Percentiles rank a stretch among this genome's conserved stretches.
phyloP scores from a whole-genome alignment of 345 rosid genomes.

The Barbarea vulgaris region DNA sequence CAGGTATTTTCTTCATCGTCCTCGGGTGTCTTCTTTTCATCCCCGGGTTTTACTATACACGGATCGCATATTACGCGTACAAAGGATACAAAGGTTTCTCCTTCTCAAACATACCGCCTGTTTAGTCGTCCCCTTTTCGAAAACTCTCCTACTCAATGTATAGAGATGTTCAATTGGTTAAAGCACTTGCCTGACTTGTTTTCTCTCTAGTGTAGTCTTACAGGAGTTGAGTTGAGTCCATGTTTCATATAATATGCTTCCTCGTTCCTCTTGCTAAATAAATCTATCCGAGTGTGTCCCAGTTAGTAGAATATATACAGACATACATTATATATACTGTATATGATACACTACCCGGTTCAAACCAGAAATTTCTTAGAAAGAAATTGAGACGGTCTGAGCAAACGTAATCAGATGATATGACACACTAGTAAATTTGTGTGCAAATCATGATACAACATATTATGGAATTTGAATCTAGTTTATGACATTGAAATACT shows the following conservation, averaged over 20 bases:
- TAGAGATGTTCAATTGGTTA: slow-evolving; percentile 27
- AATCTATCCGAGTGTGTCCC: slow-evolving; percentile 12
- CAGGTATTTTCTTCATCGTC: slow-evolving; percentile 89
- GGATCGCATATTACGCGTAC: slow-evolving; percentile 93
- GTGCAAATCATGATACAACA: neutral
- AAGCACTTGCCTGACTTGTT: neutral
- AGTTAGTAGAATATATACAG: neutral
- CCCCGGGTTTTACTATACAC: slow-evolving; percentile 89
- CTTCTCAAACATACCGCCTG: slow-evolving; percentile 88
- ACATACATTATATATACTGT: neutral
- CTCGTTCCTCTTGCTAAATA: slow-evolving; percentile 27
- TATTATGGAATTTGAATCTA: neutral
- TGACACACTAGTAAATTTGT: neutral
- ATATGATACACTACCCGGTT: neutral
- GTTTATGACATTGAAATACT: neutral
- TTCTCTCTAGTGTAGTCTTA: slow-evolving; percentile 32
- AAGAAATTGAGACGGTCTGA: neutral
- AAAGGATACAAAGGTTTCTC: slow-evolving; percentile 98
- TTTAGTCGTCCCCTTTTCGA: slow-evolving; percentile 38
- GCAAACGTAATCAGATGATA: neutral
- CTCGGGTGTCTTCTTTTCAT: slow-evolving; percentile 84
- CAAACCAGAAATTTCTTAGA: neutral
- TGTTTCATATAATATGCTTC: neutral
- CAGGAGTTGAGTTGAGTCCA: slow-evolving; percentile 18
- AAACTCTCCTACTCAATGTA: slow-evolving; percentile 27